These are phyloP conservation scores for Mortierella sp. DNA, from an alignment of 371 early-diverging fungal genomes.

Conservation along the genomic window DNA sequence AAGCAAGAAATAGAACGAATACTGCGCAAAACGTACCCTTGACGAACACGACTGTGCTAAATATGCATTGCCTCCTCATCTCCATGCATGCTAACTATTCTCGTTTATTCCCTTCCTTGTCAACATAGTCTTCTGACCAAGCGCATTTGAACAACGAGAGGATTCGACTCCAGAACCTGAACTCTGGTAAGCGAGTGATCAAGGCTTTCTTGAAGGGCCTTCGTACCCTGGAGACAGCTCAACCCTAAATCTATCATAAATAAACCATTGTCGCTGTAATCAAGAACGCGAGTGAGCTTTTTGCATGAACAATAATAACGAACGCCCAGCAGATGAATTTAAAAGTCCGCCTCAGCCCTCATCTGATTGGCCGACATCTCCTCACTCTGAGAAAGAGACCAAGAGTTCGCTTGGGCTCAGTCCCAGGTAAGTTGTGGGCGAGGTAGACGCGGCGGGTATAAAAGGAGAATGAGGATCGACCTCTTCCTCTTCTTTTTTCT, in stretches of 20 bases:
- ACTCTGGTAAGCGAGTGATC: slow-evolving; percentile 78
- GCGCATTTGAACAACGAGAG: slow-evolving; percentile 87
- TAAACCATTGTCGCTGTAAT: not conserved
- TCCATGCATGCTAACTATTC: not conserved
- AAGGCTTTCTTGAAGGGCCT: slow-evolving; percentile 63
- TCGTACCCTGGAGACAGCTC: slow-evolving; percentile 28
- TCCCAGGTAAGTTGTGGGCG: not conserved
- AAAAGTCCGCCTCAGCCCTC: not conserved
- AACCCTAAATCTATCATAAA: slow-evolving; percentile 8
- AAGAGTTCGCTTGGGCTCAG: no score
- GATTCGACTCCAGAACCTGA: slow-evolving; percentile 77
- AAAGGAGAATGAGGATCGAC: not conserved
- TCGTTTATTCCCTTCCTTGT: not conserved
- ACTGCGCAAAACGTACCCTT: not conserved
- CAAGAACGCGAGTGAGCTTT: not conserved
- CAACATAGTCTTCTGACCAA: slow-evolving; percentile 77
- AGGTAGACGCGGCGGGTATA: not conserved
- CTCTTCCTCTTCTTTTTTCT: not conserved
- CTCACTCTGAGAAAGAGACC: not conserved
- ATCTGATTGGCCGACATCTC: not conserved
- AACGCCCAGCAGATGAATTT: not conserved
- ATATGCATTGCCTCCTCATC: not conserved
- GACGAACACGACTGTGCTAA: not conserved
- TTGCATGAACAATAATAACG: not conserved
- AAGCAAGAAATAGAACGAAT: not conserved